These are phyloP conservation scores for Pharnaceum exiguum DNA, from an alignment of 148 eudicot genomes.

Conservation along the genomic window DNA sequence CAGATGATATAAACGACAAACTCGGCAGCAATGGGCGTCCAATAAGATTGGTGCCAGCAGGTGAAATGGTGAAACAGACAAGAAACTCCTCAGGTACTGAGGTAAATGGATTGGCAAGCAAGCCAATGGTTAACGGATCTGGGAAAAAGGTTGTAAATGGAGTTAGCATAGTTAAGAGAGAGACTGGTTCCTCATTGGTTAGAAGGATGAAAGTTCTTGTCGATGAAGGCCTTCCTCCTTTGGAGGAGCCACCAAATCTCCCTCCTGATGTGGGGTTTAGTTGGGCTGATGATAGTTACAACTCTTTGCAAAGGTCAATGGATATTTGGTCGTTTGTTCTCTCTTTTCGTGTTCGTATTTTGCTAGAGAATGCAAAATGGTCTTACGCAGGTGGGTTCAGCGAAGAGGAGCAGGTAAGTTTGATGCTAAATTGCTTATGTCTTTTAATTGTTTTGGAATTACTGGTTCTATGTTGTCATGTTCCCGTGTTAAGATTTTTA, in stretches of 20 bases:
- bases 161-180: conserved; percentile 49
- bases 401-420: conserved; percentile 76
- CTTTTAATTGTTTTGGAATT: background rate
- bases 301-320: conserved; percentile 60
- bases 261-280: conserved; percentile 88
- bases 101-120: conserved; percentile 62
- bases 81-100: conserved; percentile 21
- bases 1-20: conserved; percentile 47
- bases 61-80: conserved; percentile 49
- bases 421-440: background rate
- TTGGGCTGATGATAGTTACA: conserved; percentile 94
- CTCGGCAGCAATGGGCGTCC: conserved; percentile 50
- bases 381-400: conserved; percentile 67
- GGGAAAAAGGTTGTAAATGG: conserved; percentile 41
- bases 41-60: conserved; percentile 61
- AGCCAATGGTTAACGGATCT: conserved; percentile 17
- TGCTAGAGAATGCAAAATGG: conserved; percentile 93
- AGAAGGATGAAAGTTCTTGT: conserved; percentile 28
- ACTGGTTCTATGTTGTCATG: background rate
- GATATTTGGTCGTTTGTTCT: conserved; percentile 97
- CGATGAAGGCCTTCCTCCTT: conserved; percentile 63
- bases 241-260: conserved; percentile 69
- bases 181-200: conserved; percentile 30
- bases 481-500: no score
- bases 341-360: conserved; percentile 79